Conservation (phyloP, 2,329 filamentous ascomycete species). For the Neurospora sp. region DNA sequence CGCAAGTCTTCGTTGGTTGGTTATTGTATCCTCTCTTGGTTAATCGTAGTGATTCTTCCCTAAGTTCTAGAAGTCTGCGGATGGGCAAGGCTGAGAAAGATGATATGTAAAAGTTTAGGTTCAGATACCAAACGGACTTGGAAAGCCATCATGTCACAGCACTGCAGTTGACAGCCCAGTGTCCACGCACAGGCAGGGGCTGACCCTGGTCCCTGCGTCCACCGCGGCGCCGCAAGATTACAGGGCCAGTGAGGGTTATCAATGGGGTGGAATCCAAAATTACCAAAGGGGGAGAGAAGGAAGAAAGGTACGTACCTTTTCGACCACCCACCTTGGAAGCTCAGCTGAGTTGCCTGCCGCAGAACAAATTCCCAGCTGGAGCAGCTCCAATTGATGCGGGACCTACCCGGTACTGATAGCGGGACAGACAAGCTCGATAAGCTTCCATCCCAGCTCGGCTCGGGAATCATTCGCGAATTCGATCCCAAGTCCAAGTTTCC, state of each 20-base stretch:
- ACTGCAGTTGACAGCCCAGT: background rate
- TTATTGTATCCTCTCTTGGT: background rate
- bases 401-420: background rate
- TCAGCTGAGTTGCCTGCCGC: background rate
- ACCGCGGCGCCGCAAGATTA: background rate
- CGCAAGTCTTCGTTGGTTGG: background rate
- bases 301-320: background rate
- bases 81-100: background rate
- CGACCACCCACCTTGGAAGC: background rate
- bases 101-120: background rate
- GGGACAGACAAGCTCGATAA: background rate
- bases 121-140: background rate
- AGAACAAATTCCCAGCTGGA: background rate
- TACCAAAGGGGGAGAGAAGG: background rate
- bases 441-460: background rate
- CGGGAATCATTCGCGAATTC: conserved; percentile 1
- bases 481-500: background rate
- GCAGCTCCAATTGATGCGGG: background rate
- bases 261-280: background rate
- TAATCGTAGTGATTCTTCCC: background rate
- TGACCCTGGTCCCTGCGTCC: background rate
- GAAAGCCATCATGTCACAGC: background rate
- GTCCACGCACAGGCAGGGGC: background rate
- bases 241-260: background rate
- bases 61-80: background rate